Evolutionary conservation across 2,329 filamentous ascomycete species (phyloP).

Genomic region (Colletotrichum tabaci): DNA sequence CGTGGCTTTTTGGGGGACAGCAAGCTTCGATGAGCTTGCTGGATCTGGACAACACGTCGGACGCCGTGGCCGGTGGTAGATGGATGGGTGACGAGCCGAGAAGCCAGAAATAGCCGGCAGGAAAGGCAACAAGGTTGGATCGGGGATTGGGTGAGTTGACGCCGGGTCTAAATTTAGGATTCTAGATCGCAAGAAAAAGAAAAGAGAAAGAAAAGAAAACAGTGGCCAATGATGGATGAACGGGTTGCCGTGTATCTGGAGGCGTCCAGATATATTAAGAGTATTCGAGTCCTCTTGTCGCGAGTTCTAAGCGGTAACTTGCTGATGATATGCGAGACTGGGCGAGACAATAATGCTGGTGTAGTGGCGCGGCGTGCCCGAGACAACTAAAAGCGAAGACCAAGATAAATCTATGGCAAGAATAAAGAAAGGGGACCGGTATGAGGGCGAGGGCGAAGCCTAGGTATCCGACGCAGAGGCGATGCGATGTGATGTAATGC

Average conservation of each 20-base stretch:
- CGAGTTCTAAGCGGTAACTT: neutral
- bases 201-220: neutral
- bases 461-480: constrained; percentile 7
- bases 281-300: constrained; percentile 9
- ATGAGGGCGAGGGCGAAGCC: neutral
- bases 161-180: constrained; percentile 37
- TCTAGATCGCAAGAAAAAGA: neutral
- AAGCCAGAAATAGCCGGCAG: neutral
- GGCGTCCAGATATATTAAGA: constrained; percentile 13
- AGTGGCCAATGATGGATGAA: neutral
- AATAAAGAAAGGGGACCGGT: neutral
- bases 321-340: neutral
- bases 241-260: neutral
- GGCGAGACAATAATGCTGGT: no score
- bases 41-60: neutral
- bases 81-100: constrained; percentile 8
- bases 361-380: neutral
- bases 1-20: constrained; percentile 13
- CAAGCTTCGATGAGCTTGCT: constrained; percentile 13
- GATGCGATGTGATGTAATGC: constrained; percentile 32
- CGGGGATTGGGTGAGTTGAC: constrained; percentile 28
- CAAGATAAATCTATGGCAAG: neutral
- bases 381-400: neutral
- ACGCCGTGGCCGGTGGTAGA: neutral
- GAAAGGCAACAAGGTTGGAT: constrained; percentile 2